These are phyloP conservation scores for Fusarium foetens DNA, from an alignment of 2,329 filamentous ascomycete species.

Conservation along the genomic window DNA sequence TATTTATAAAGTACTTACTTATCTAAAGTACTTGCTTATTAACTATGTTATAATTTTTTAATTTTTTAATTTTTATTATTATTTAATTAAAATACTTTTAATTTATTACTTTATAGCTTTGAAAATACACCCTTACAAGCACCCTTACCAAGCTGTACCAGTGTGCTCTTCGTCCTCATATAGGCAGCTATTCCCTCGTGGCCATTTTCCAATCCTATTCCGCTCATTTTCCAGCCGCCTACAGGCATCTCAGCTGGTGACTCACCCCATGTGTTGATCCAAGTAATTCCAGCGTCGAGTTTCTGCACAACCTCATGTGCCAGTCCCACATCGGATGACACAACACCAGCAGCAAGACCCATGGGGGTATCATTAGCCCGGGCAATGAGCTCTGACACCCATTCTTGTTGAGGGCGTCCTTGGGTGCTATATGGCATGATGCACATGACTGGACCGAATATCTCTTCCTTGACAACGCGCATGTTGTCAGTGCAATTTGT, in stretches of 20 bases:
- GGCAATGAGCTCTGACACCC: constrained; percentile 72
- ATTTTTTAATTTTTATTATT: no score
- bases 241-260: constrained; percentile 92
- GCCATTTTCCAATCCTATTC: constrained; percentile 88
- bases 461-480: constrained; percentile 83
- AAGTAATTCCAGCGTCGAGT: constrained; percentile 87
- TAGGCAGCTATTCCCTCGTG: constrained; percentile 81
- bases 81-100: background rate
- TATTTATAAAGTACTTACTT: no score
- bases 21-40: no score
- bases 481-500: constrained; percentile 86
- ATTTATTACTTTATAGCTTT: constrained; percentile 61
- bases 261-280: constrained; percentile 96
- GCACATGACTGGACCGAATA: constrained; percentile 88
- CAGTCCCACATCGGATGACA: constrained; percentile 77
- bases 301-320: constrained; percentile 77
- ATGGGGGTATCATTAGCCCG: constrained; percentile 82
- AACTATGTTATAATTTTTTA: no score
- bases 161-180: constrained; percentile 86
- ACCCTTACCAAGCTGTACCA: constrained; percentile 81
- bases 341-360: constrained; percentile 85
- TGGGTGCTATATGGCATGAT: constrained; percentile 76
- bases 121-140: constrained; percentile 74
- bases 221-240: constrained; percentile 91
- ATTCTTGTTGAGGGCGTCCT: constrained; percentile 45